These are phyloP conservation scores for Thermothelomyces thermophilus DNA, from an alignment of 2,329 filamentous ascomycete species.

Conservation along the genomic window DNA sequence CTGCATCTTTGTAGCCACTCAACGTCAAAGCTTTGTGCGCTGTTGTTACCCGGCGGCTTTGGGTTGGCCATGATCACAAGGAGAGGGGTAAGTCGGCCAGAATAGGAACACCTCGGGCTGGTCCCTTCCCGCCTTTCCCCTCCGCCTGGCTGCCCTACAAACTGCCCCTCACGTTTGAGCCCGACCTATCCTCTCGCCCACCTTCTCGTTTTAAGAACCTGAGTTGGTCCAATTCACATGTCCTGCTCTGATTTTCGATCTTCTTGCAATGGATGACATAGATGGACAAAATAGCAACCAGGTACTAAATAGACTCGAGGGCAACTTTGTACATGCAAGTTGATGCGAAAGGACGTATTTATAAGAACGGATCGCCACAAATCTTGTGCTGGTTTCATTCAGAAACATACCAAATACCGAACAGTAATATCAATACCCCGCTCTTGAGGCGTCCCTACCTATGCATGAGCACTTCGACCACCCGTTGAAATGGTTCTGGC, in stretches of 20 bases:
- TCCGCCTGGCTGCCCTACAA: slow-evolving; percentile 1
- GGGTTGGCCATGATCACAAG: slow-evolving; percentile 4
- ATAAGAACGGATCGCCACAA: too few relatives aligned
- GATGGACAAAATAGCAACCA: too few relatives aligned
- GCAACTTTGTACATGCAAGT: too few relatives aligned
- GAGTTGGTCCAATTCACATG: too few relatives aligned
- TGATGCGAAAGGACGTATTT: too few relatives aligned
- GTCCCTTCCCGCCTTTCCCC: not conserved
- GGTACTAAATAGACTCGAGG: too few relatives aligned
- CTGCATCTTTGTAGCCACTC: not conserved
- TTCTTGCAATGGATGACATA: too few relatives aligned
- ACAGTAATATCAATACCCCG: slow-evolving; percentile 1
- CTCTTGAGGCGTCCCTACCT: not conserved
- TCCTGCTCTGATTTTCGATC: too few relatives aligned
- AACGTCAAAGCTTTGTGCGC: not conserved
- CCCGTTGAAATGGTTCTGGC: not conserved
- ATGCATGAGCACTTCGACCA: slow-evolving; percentile 1
- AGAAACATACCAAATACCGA: not conserved
- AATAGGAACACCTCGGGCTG: slow-evolving; percentile 10
- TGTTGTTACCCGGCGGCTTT: not conserved
- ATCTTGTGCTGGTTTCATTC: not conserved
- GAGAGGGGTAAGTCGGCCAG: slow-evolving; percentile 17
- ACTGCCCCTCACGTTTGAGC: slow-evolving; percentile 6
- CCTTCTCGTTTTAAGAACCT: too few relatives aligned
- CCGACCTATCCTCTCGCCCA: slow-evolving; percentile 3